Evolutionary conservation across 257 asterid genomes (phyloP).

Genomic region (Primulina tabacum): DNA sequence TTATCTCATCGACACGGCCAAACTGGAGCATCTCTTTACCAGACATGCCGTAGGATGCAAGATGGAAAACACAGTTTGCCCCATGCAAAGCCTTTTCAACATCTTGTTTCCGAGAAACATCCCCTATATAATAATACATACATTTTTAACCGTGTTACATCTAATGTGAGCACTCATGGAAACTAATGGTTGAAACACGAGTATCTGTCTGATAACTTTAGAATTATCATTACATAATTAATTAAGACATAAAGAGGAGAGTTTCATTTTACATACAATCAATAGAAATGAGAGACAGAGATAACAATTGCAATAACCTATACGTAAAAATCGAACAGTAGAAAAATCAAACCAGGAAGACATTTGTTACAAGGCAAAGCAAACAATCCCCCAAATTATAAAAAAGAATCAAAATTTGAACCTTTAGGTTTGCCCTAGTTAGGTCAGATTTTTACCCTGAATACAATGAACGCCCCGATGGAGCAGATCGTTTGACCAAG

Average conservation of each 20-base stretch:
- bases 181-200: background rate
- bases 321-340: too few species aligned
- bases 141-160: background rate
- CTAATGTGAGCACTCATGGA: background rate
- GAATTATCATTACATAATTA: too few species aligned
- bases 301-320: too few species aligned
- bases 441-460: constrained; percentile 42
- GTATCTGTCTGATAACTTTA: background rate
- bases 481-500: constrained; percentile 66
- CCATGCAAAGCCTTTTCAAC: constrained; percentile 70
- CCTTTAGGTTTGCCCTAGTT: background rate
- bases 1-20: constrained; percentile 78
- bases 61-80: constrained; percentile 88
- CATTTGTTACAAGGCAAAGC: too few species aligned
- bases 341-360: too few species aligned
- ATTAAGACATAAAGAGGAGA: too few species aligned
- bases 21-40: constrained; percentile 94
- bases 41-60: constrained; percentile 95
- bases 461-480: constrained; percentile 50
- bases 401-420: too few species aligned
- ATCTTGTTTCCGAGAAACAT: constrained; percentile 57
- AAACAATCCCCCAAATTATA: too few species aligned
- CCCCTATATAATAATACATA: constrained; percentile 42
- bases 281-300: too few species aligned
- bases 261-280: too few species aligned